phyloP scores from a whole-genome alignment of 768 basidiomycete species.

The Termitomyces sp. region DNA sequence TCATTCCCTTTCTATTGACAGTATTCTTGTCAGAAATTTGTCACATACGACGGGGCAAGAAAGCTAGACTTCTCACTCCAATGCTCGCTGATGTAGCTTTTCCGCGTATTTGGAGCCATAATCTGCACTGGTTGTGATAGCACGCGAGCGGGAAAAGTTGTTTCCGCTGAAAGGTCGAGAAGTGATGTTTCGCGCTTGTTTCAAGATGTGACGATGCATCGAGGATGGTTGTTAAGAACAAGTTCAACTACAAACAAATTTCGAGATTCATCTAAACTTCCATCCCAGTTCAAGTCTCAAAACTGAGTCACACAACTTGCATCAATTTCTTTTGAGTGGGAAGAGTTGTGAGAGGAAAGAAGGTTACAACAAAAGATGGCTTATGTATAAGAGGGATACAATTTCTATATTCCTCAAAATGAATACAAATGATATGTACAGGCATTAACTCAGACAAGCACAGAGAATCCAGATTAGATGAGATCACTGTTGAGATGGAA shows the following conservation, averaged over 20 bases:
- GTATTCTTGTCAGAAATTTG: conserved; percentile 13
- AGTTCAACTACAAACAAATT: not conserved
- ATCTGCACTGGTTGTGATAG: conserved; percentile 8
- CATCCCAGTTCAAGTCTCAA: not conserved
- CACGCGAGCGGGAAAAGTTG: not conserved
- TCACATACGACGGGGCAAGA: conserved; percentile 17
- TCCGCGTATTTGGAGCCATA: conserved; percentile 60
- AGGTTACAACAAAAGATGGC: not conserved
- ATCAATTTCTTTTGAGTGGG: not conserved
- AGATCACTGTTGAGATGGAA: conserved; percentile 54
- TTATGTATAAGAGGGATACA: not conserved
- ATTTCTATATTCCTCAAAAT: conserved; percentile 7
- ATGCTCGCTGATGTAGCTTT: conserved; percentile 59
- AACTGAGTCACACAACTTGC: not conserved
- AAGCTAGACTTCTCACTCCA: conserved; percentile 27
- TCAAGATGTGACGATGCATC: conserved; percentile 9
- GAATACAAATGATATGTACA: conserved; percentile 8
- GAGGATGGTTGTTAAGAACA: not conserved
- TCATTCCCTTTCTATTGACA: conserved; percentile 39
- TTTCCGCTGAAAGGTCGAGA: not conserved
- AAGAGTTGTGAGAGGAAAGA: not conserved
- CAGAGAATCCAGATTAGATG: conserved; percentile 44
- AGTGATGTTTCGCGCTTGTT: conserved; percentile 2
- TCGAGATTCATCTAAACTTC: not conserved
- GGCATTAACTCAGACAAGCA: conserved; percentile 8